Evolutionary conservation across 169 alveolate genomes (phyloP).

Genomic region (Babesia ovis): DNA sequence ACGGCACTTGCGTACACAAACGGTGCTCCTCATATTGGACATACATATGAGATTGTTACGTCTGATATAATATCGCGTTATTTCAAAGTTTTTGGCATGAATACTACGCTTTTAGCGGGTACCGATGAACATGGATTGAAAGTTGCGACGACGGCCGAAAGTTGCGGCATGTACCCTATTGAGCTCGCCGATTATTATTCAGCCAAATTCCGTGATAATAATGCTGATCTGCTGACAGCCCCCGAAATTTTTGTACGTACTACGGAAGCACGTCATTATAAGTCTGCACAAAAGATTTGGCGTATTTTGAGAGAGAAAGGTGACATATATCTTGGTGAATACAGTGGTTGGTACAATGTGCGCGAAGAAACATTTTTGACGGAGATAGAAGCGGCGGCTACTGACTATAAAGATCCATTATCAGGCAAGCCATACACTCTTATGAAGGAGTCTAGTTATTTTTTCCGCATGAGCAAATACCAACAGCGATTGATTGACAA

Average conservation of each 20-base stretch:
- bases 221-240: constrained; percentile 56
- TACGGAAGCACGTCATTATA: constrained; percentile 80
- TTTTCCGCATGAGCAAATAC: constrained; percentile 88
- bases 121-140: constrained; percentile 93
- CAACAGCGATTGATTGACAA: constrained; percentile 77
- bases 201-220: constrained; percentile 60
- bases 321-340: constrained; percentile 83
- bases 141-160: constrained; percentile 87
- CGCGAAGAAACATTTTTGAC: constrained; percentile 91
- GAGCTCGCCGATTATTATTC: constrained; percentile 83
- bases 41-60: constrained; percentile 82
- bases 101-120: constrained; percentile 85
- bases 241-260: constrained; percentile 86
- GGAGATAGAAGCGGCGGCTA: constrained; percentile 86
- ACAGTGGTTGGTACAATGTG: constrained; percentile 88
- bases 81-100: constrained; percentile 79
- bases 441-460: constrained; percentile 88
- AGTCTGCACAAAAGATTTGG: constrained; percentile 82
- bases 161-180: constrained; percentile 77
- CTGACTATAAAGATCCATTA: constrained; percentile 84
- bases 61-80: constrained; percentile 80
- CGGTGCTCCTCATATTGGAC: constrained; percentile 94
- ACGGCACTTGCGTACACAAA: constrained; percentile 92
- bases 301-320: constrained; percentile 73
- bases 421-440: constrained; percentile 79